Base-by-base conservation (phyloP, 345 rosid species). In the thale cress (Arabidopsis thaliana) region DNA sequence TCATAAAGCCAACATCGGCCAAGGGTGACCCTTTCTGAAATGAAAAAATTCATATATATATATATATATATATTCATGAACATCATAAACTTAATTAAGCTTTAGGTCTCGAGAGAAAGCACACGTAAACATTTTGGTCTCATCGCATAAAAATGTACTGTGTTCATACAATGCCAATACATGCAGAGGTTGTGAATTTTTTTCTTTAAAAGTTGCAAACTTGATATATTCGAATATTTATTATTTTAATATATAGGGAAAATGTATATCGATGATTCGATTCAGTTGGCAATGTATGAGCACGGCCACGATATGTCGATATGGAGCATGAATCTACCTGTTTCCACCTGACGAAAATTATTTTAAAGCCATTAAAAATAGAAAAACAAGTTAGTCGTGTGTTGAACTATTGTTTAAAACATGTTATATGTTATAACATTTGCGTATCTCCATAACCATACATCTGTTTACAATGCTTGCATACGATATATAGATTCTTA, bases 381-480 rank as follows among this genome's bases (percentile, higher is more conserved):
- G 30, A 13, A 45, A 45, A 61, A 22, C 20, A 59, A 59, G 53
- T 59, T 67, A 42, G 20, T 51, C 20, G 16, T 68, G 66, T 65
- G 69, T 51, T 75, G 32, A 67, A 59, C 5, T 59, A 45, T 52
- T 53, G 64, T 46, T 25, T 20, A 48, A 9, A 9, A 55, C 22
- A 16, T n/a, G 3, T 2, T 28, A 30, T 11, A 20, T 52, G 22
- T 23, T 46, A 55, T 42, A 9, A 24, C 14, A 48, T 48, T 0
- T 66, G 41, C 20, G 28, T 11, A 44, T 57, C 61, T 40, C 44
- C 14, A 59, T 58, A 8, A 58, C 73, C 68, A 30, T 59, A 60
- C 74, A 52, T 59, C 68, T 75, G n/a, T 36, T 34, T 24, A 46
- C 59, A 66, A 57, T 75, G 62, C 67, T 45, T 65, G 77, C 72